Evolutionary conservation across 2,329 filamentous ascomycete species (phyloP).

Genomic region (Chaetomium olivaceum): DNA sequence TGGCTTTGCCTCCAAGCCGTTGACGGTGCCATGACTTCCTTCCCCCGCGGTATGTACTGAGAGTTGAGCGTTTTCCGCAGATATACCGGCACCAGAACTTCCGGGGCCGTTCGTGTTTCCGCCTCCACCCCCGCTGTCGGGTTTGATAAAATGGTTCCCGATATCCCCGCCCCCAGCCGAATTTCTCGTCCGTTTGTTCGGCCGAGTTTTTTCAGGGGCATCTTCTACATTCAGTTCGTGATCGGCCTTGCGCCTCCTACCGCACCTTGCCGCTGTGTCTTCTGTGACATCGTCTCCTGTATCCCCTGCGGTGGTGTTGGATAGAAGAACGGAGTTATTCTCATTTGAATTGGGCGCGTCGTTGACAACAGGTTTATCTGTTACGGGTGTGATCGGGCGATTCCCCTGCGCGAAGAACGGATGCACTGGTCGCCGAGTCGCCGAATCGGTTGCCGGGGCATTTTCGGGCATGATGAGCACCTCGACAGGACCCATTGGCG

Average conservation of each 20-base stretch:
- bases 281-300: slow-evolving; percentile 20
- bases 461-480: slow-evolving; percentile 46
- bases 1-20: background rate
- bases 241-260: slow-evolving; percentile 35
- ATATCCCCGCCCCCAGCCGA: slow-evolving; percentile 28
- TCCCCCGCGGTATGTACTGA: background rate
- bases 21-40: too few species aligned
- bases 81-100: background rate
- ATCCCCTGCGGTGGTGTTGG: slow-evolving; percentile 4
- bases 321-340: background rate
- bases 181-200: slow-evolving; percentile 33
- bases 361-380: background rate
- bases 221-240: slow-evolving; percentile 24
- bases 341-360: background rate
- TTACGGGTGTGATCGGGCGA: slow-evolving; percentile 14
- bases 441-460: slow-evolving; percentile 16
- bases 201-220: slow-evolving; percentile 27
- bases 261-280: slow-evolving; percentile 17
- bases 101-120: slow-evolving; percentile 14
- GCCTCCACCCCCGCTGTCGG: slow-evolving; percentile 18
- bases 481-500: slow-evolving; percentile 47
- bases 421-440: slow-evolving; percentile 49
- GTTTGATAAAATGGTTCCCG: slow-evolving; percentile 32
- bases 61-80: background rate
- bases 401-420: slow-evolving; percentile 52